These are phyloP conservation scores for Coemansia sp. DNA, from an alignment of 192 early-diverging fungal genomes.

Conservation along the genomic window DNA sequence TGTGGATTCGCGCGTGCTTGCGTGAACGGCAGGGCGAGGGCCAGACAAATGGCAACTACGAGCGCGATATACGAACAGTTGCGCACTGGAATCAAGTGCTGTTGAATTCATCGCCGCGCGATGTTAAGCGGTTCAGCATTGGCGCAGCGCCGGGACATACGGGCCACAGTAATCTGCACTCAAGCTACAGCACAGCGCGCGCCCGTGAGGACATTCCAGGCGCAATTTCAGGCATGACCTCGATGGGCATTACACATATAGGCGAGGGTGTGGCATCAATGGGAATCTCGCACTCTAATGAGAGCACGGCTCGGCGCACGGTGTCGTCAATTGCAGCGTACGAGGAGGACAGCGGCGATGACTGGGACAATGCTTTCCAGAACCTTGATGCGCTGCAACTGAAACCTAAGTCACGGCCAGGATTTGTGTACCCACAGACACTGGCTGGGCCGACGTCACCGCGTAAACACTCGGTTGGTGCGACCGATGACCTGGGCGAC, in stretches of 20 bases:
- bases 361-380: conserved; percentile 56
- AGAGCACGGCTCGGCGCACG: conserved; percentile 43
- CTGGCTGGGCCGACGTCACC: conserved; percentile 39
- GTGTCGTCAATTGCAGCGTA: conserved; percentile 54
- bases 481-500: conserved; percentile 20
- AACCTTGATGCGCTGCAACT: conserved; percentile 51
- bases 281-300: conserved; percentile 51
- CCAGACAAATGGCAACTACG: conserved; percentile 39
- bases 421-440: conserved; percentile 42
- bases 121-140: conserved; percentile 48
- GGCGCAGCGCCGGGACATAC: conserved; percentile 20
- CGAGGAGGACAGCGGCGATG: conserved; percentile 54
- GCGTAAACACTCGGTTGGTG: conserved; percentile 45
- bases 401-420: conserved; percentile 23
- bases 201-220: conserved; percentile 48
- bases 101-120: conserved; percentile 53
- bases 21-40: conserved; percentile 40
- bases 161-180: conserved; percentile 29
- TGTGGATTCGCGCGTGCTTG: conserved; percentile 43
- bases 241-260: conserved; percentile 45
- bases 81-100: conserved; percentile 54
- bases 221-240: conserved; percentile 47
- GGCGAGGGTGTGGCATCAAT: conserved; percentile 42
- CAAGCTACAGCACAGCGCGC: conserved; percentile 40
- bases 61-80: conserved; percentile 48